Evolutionary conservation across 768 basidiomycete species (phyloP), one percentile per base, ranked within the genome.

Genomic region (Leccinum obscurum): DNA sequence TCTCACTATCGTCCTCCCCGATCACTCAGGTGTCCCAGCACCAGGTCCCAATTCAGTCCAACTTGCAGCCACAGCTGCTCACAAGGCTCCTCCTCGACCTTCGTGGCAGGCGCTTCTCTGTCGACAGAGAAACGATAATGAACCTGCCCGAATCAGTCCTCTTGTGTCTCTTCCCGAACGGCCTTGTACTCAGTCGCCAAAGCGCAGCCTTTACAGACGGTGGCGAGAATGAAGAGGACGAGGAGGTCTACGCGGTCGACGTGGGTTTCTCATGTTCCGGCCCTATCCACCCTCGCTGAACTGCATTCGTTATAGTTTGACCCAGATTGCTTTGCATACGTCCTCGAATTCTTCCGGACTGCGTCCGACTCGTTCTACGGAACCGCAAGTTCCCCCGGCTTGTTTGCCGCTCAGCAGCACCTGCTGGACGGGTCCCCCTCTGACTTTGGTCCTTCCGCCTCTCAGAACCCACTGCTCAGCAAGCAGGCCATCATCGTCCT

Each of bases 401-500:
- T 94, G 54, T 86, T 89, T 66, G 78, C 79, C 62, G 88, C 91
- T 26, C 92, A 93, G 70, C 90, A 91, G 62, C 86, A 90, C 67
- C 81, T 95, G 50, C 77, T 88, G 39, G 92, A 94, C 59, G 81
- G 82, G 37, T 78, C 80, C 0, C 76, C 81, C 22, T 78, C 87
- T 20, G 81, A 86, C 62, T 85, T 87, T 70, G 79, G 80, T 20
- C 83, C 88, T 13, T 75, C 86, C 17, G 80, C 85, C 32, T 83
- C 86, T 55, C 92, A 95, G 73, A 98, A 98, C 70, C 97, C 97
- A 0, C 82, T 99, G 44, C 81, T 98, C 56, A 84, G 88, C 52
- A 98, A 98, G 77, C 97, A 98, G 75, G 95, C 96, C 30, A 98
- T 99, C 71, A 98, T 98, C 66, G 96, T 99, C 52, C 86, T 99